Evolutionary conservation across 2,329 filamentous ascomycete genomes (phyloP).

Genomic region (Diaporthe citri): DNA sequence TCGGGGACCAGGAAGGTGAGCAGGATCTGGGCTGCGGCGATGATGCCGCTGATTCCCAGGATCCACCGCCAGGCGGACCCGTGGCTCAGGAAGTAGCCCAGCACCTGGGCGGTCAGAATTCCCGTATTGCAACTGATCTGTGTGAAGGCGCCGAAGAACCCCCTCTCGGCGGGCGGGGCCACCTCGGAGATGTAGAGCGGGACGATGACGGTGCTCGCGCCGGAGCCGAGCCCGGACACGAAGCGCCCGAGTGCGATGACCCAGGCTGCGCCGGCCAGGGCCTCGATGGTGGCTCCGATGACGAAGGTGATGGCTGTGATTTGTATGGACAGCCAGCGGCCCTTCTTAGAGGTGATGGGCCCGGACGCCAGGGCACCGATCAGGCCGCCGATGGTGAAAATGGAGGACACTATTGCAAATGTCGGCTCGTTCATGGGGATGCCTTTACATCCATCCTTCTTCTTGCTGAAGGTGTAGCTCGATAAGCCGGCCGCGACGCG

Average conservation of each 20-base stretch:
- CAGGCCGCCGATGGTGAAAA: slow-evolving; percentile 92
- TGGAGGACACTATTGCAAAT: slow-evolving; percentile 88
- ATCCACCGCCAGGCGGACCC: slow-evolving; percentile 87
- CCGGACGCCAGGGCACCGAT: slow-evolving; percentile 85
- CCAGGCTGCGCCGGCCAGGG: slow-evolving; percentile 75
- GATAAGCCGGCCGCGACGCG: slow-evolving; percentile 46
- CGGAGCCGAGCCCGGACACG: slow-evolving; percentile 85
- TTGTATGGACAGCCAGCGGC: slow-evolving; percentile 82
- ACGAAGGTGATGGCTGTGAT: slow-evolving; percentile 82
- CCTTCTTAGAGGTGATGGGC: slow-evolving; percentile 81
- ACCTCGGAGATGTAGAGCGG: slow-evolving; percentile 96
- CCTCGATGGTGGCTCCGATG: slow-evolving; percentile 81
- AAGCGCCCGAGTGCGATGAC: slow-evolving; percentile 81
- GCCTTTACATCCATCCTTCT: slow-evolving; percentile 70
- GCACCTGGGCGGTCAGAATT: slow-evolving; percentile 83
- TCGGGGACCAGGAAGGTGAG: slow-evolving; percentile 86
- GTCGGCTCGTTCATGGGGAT: slow-evolving; percentile 87
- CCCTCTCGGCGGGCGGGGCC: slow-evolving; percentile 79
- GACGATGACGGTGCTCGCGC: slow-evolving; percentile 90
- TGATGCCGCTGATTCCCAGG: slow-evolving; percentile 76
- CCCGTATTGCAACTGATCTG: slow-evolving; percentile 95
- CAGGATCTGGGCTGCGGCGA: slow-evolving; percentile 76
- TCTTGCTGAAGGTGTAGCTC: slow-evolving; percentile 41
- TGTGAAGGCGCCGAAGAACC: slow-evolving; percentile 86
- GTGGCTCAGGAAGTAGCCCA: slow-evolving; percentile 90